Conservation (phyloP, 169 alveolate species). For the Babesia sp. region DNA sequence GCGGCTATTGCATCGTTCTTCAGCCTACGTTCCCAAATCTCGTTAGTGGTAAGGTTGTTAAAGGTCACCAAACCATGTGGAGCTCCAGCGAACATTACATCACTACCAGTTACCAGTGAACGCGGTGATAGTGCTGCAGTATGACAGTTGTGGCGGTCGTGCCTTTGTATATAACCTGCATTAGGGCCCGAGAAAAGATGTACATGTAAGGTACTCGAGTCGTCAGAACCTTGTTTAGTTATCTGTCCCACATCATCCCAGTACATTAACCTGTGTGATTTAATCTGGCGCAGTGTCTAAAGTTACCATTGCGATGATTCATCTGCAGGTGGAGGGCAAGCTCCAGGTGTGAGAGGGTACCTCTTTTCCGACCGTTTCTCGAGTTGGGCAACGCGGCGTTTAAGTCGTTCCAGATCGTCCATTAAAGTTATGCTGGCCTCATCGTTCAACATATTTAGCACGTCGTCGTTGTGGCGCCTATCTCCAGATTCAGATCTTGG, state of each 20-base stretch:
- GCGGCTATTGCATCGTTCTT: slow-evolving; percentile 33
- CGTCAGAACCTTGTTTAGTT: slow-evolving; percentile 44
- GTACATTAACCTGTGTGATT: slow-evolving; percentile 28
- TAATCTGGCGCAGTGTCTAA: not conserved
- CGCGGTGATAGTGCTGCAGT: slow-evolving; percentile 32
- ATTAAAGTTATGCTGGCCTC: slow-evolving; percentile 14
- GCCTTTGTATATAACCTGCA: slow-evolving; percentile 48
- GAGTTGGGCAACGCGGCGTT: slow-evolving; percentile 36
- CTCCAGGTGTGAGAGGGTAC: slow-evolving; percentile 43
- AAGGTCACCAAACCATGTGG: slow-evolving; percentile 27
- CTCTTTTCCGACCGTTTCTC: slow-evolving; percentile 12
- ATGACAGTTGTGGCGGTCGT: slow-evolving; percentile 62
- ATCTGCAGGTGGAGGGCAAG: slow-evolving; percentile 62
- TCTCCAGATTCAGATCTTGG: not conserved
- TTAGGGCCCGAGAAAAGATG: slow-evolving; percentile 62
- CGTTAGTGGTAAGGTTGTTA: slow-evolving; percentile 41
- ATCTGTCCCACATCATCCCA: slow-evolving; percentile 66
- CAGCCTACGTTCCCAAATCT: slow-evolving; percentile 63
- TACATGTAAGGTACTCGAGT: slow-evolving; percentile 35
- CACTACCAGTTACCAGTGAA: slow-evolving; percentile 47
- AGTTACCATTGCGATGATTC: slow-evolving; percentile 51
- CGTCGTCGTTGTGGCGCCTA: not conserved
- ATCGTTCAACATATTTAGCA: not conserved
- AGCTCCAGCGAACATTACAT: not conserved
- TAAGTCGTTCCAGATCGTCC: slow-evolving; percentile 33